Base-by-base conservation (phyloP, 1,284 basidiomycete species). In the Omphalotus olearius region DNA sequence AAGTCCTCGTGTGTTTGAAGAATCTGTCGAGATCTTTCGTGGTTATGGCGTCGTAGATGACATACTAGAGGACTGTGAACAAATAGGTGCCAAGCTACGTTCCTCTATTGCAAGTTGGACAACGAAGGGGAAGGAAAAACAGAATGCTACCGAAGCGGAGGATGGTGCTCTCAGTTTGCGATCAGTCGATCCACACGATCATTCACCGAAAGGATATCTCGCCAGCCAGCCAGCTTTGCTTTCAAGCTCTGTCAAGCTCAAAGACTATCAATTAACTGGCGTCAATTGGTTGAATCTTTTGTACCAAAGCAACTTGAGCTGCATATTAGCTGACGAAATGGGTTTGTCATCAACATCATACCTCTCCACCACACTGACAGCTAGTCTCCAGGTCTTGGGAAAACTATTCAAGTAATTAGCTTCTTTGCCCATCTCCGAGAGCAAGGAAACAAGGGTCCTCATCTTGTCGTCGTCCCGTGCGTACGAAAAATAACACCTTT, bases 311-410 rank as follows among this genome's bases (percentile, higher is more conserved):
- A 79, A 80, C 53, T 79, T 91, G 47, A 95, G 92, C 55, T 98
- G 95, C 69, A 99, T 99, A 64, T 78, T 99, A 25, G 96, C 96
- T 1, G 96, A 99, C 69, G 94, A 98, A 69, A 98, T 98, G 95
- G 93, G 94, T 88, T 64, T 60, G 82, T 76, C 7, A n/a, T n/a
- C 20, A 6, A 38, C 33, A 28, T 45, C 48, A 47, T 49, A n/a
- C 18, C n/a, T 20, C 28, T 7, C 25, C 16, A 18, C 6, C 28
- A 13, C 11, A 3, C 26, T 47, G 20, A 35, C 20, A 33, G 23
- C 16, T 23, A 18, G 18, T 45, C 33, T 41, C 23, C 60, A 93
- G 92, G 94, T 62, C 83, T 99, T 52, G 97, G 97, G 26, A 99
- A 99, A 76, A 99, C 96, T 1, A 90, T 94, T 20, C 96, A 99